Percentiles rank a stretch among this genome's conserved stretches.
Evolutionary conservation across 208 protist genomes (phyloP).

Genomic region (Trypanosoma avium): DNA sequence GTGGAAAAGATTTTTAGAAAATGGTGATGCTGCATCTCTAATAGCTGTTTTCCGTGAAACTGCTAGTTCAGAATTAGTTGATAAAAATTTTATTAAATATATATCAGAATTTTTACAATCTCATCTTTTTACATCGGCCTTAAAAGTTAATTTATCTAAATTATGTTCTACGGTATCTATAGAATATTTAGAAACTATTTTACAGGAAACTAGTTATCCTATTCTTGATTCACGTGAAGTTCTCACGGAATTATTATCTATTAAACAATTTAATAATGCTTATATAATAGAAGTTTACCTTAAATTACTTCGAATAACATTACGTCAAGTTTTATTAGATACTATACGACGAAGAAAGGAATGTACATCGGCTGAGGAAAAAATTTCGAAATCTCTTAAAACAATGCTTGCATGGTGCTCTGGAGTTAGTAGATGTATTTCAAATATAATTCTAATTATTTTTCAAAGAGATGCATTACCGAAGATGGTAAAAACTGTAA

Average conservation of each 20-base stretch:
- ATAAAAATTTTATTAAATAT: neutral
- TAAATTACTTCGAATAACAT: slow-evolving; percentile 19
- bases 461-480: slow-evolving; percentile 20
- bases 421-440: slow-evolving; percentile 25
- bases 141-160: slow-evolving; percentile 14
- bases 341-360: slow-evolving; percentile 22
- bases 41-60: slow-evolving; percentile 25
- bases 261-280: slow-evolving; percentile 2
- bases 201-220: neutral
- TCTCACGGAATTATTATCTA: slow-evolving; percentile 25
- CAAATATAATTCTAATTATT: slow-evolving; percentile 4
- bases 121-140: slow-evolving; percentile 9
- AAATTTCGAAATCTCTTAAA: neutral
- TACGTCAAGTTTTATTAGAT: slow-evolving; percentile 39
- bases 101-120: slow-evolving; percentile 21
- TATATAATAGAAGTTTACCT: slow-evolving; percentile 18
- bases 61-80: neutral
- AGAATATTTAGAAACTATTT: neutral
- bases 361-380: slow-evolving; percentile 6
- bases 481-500: slow-evolving; percentile 13
- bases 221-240: slow-evolving; percentile 31
- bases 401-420: slow-evolving; percentile 51
- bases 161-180: neutral
- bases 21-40: slow-evolving; percentile 16
- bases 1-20: slow-evolving; percentile 13